Conservation (phyloP, 2,329 filamentous ascomycete species). For the Scopulariopsis brevicaulis region DNA sequence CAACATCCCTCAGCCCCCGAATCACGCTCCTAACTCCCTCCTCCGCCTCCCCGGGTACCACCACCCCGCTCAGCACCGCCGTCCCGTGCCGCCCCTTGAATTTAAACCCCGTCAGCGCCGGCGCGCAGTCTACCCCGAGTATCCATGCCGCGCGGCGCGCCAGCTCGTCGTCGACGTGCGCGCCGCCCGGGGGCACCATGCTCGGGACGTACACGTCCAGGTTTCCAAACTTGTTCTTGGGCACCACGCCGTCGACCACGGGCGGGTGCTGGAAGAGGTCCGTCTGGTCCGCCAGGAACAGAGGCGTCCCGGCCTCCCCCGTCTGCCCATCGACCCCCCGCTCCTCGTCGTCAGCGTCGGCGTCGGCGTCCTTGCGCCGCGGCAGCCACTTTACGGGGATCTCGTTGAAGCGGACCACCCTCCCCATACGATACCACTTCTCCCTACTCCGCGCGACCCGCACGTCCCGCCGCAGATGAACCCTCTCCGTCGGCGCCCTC, state of each 20-base stretch:
- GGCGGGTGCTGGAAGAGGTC: conserved; percentile 65
- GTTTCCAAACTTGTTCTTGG: conserved; percentile 89
- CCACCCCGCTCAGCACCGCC: conserved; percentile 65
- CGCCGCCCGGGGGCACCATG: conserved; percentile 78
- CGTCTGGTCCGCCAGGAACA: conserved; percentile 55
- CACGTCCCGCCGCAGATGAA: conserved; percentile 77
- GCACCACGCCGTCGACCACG: conserved; percentile 62
- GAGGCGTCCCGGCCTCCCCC: conserved; percentile 35
- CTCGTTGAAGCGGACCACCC: conserved; percentile 67
- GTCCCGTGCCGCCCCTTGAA: conserved; percentile 83
- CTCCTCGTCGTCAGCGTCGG: conserved; percentile 14
- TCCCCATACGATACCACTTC: conserved; percentile 82
- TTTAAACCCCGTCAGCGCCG: conserved; percentile 80
- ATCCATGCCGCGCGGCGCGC: conserved; percentile 63
- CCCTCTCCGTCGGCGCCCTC: conserved; percentile 54
- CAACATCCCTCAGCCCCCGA: conserved; percentile 53
- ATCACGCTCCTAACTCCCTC: conserved; percentile 65
- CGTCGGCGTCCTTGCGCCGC: conserved; percentile 16
- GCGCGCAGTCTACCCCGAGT: conserved; percentile 74
- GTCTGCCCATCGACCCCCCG: conserved; percentile 25
- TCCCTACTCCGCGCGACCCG: conserved; percentile 67
- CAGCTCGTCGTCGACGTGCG: conserved; percentile 52
- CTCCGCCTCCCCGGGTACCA: conserved; percentile 60
- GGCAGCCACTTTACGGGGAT: conserved; percentile 69
- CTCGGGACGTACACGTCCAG: conserved; percentile 85